phyloP scores from a whole-genome alignment of 2,329 filamentous ascomycete species.

The Colletotrichum echinochloae region DNA sequence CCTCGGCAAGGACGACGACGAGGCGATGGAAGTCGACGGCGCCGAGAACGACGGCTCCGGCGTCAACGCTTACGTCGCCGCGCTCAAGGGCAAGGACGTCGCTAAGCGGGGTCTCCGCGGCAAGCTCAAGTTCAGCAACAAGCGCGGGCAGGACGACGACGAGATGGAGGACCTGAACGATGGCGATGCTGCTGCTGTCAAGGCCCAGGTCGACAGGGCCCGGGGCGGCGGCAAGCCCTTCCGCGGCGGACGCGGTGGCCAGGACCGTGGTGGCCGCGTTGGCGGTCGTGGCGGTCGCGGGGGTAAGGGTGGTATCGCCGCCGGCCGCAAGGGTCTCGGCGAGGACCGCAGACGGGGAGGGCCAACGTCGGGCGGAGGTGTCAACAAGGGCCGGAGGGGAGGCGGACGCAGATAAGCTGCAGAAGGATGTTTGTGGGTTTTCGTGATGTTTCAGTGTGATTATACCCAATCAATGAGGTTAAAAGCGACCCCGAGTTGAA shows the following conservation, averaged over 20 bases:
- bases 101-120: conserved; percentile 74
- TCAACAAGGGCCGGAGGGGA: conserved; percentile 37
- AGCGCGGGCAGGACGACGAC: conserved; percentile 60
- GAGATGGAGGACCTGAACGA: conserved; percentile 67
- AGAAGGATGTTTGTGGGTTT: conserved; percentile 13
- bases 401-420: conserved; percentile 38
- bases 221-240: conserved; percentile 47
- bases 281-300: conserved; percentile 57
- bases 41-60: conserved; percentile 64
- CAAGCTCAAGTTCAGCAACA: conserved; percentile 79
- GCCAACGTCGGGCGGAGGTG: conserved; percentile 19
- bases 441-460: conserved; percentile 38
- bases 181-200: conserved; percentile 64
- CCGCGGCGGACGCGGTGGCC: conserved; percentile 47
- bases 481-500: conserved; percentile 33
- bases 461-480: conserved; percentile 42
- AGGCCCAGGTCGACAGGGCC: conserved; percentile 58
- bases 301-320: conserved; percentile 61
- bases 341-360: conserved; percentile 60
- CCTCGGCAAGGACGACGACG: conserved; percentile 70
- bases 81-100: conserved; percentile 75
- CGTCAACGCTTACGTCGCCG: conserved; percentile 77
- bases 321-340: conserved; percentile 63
- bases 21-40: conserved; percentile 74
- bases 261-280: conserved; percentile 48